A percentile compares a stretch with the other conserved stretches of the same genome.
Conservation (phyloP, 768 basidiomycete species). For the Mycena chlorophos region DNA sequence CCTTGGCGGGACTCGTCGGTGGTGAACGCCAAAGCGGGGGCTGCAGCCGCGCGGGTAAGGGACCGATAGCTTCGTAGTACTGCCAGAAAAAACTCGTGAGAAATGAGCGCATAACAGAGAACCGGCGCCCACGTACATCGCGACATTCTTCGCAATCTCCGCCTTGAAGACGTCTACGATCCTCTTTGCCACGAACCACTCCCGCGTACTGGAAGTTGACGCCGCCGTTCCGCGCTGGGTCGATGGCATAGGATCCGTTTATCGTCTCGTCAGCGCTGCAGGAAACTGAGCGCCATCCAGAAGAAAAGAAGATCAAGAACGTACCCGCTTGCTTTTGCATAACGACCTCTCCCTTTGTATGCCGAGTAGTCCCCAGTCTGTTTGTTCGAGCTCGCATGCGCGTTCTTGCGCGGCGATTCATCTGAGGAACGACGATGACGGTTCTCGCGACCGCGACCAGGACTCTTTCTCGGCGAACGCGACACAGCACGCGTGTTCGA, state of each 20-base stretch:
- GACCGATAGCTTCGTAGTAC: conserved; percentile 81
- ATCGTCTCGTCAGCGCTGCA: conserved; percentile 45
- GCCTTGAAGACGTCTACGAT: conserved; percentile 66
- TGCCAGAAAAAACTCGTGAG: conserved; percentile 29
- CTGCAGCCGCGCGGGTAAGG: conserved; percentile 63
- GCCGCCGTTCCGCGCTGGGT: conserved; percentile 66
- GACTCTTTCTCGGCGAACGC: conserved; percentile 6
- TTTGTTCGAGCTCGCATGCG: conserved; percentile 26
- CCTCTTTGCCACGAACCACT: conserved; percentile 67
- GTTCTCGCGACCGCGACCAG: conserved; percentile 26
- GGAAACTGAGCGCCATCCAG: neutral
- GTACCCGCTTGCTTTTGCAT: conserved; percentile 38
- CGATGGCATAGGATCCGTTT: conserved; percentile 66
- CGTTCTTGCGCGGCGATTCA: conserved; percentile 12
- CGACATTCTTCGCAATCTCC: conserved; percentile 83
- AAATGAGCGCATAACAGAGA: conserved; percentile 3
- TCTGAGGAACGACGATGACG: neutral
- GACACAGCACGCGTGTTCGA: neutral
- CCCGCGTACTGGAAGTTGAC: conserved; percentile 69
- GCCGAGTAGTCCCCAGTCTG: conserved; percentile 42
- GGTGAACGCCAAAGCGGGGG: conserved; percentile 78
- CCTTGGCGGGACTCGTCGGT: conserved; percentile 30
- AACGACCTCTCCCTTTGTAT: conserved; percentile 62
- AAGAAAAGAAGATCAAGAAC: conserved; percentile 28
- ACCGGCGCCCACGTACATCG: conserved; percentile 49